Evolutionary conservation across 257 asterid genomes (phyloP).

Genomic region (Schizonepeta tenuifolia): DNA sequence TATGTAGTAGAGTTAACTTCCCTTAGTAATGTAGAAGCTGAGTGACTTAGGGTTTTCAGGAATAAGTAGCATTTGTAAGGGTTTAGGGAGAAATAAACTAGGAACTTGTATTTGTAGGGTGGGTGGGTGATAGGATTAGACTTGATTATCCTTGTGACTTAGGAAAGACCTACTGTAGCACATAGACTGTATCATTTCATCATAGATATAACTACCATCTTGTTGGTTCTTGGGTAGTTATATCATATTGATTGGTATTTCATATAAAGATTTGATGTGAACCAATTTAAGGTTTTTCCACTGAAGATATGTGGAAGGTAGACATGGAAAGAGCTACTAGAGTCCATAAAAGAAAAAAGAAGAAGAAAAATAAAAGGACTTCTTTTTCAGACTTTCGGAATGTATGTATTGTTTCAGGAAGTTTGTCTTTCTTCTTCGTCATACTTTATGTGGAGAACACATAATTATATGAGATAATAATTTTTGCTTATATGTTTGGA

Average conservation of each 20-base stretch:
- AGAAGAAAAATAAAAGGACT: not conserved
- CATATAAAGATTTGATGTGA: not conserved
- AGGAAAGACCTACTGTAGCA: not conserved
- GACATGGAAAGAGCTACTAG: not conserved
- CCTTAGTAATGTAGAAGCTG: not conserved
- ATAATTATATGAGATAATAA: conserved; percentile 13
- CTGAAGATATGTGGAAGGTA: not conserved
- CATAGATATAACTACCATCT: not conserved
- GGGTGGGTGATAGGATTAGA: not conserved
- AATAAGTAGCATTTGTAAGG: not conserved
- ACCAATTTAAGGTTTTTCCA: not conserved
- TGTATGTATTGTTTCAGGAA: not conserved
- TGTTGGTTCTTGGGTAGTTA: not conserved
- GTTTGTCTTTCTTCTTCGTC: conserved; percentile 24
- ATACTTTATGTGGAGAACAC: not conserved
- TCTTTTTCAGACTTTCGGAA: not conserved
- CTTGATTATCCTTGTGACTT: not conserved
- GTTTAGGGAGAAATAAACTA: not conserved
- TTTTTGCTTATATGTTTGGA: conserved; percentile 10
- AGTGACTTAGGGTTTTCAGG: not conserved
- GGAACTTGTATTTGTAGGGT: not conserved
- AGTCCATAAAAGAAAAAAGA: not conserved
- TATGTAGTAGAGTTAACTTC: not conserved
- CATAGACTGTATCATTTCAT: not conserved
- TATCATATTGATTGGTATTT: too few relatives aligned